These are phyloP conservation scores for Mollisiaceae sp. DNA, from an alignment of 2,329 filamentous ascomycete genomes.

Conservation along the genomic window DNA sequence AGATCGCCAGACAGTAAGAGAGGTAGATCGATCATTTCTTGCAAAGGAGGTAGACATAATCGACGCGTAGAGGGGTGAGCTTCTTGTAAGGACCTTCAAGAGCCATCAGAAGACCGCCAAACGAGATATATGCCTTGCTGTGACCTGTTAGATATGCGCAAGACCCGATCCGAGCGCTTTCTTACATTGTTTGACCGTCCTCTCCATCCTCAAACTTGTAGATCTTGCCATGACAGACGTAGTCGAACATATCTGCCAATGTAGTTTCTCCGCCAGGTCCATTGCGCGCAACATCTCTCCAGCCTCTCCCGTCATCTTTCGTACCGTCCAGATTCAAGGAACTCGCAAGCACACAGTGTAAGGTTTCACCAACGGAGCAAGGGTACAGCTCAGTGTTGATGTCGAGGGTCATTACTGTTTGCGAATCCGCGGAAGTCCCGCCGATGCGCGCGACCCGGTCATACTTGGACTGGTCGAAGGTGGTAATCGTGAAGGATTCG, in stretches of 20 bases:
- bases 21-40: conserved; percentile 70
- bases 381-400: conserved; percentile 94
- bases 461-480: conserved; percentile 85
- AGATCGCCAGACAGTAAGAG: neutral
- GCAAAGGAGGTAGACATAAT: conserved; percentile 89
- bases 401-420: conserved; percentile 82
- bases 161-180: conserved; percentile 34
- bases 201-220: conserved; percentile 84
- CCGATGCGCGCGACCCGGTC: conserved; percentile 90
- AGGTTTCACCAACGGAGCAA: conserved; percentile 71
- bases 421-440: conserved; percentile 75
- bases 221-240: conserved; percentile 87
- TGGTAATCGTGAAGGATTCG: conserved; percentile 84
- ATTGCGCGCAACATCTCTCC: conserved; percentile 73
- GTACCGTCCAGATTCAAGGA: conserved; percentile 86
- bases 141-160: conserved; percentile 13
- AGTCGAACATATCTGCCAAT: conserved; percentile 81
- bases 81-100: conserved; percentile 96
- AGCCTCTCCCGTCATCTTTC: conserved; percentile 77
- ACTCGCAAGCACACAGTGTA: conserved; percentile 83
- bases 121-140: conserved; percentile 93
- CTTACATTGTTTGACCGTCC: conserved; percentile 85
- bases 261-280: conserved; percentile 59
- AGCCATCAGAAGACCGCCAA: conserved; percentile 88
- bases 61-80: conserved; percentile 87